Conservation (phyloP, 2,329 filamentous ascomycete genomes). For the Stemphylium beticola region DNA sequence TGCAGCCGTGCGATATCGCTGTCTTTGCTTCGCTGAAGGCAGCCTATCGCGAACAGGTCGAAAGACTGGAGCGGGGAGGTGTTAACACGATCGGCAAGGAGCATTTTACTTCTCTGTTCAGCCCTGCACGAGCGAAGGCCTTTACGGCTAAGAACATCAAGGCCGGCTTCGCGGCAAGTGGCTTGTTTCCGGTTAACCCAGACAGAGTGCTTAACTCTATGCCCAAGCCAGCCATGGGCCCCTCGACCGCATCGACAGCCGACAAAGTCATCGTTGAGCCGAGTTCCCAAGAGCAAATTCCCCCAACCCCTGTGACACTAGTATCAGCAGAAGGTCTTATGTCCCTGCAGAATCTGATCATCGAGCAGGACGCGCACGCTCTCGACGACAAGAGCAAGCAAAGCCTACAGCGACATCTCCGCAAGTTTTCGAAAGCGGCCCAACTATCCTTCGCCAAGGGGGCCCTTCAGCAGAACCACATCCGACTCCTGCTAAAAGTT, state of each 20-base stretch:
- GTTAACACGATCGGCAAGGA: too few relatives aligned
- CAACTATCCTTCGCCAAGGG: slow-evolving; percentile 26
- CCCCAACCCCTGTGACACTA: slow-evolving; percentile 31
- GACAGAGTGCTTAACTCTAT: slow-evolving; percentile 38
- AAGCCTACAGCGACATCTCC: slow-evolving; percentile 15
- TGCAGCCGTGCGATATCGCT: too few relatives aligned
- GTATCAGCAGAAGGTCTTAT: slow-evolving; percentile 23
- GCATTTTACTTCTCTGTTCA: too few relatives aligned
- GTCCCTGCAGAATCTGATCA: slow-evolving; percentile 23
- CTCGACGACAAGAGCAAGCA: too few relatives aligned
- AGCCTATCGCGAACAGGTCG: too few relatives aligned
- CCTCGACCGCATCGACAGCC: too few relatives aligned
- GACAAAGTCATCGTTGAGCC: not conserved
- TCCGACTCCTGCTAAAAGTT: slow-evolving; percentile 32
- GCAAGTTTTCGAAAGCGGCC: too few relatives aligned
- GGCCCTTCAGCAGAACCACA: slow-evolving; percentile 11
- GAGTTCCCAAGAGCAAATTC: slow-evolving; percentile 8
- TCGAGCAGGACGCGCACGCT: too few relatives aligned
- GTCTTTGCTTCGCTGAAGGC: too few relatives aligned
- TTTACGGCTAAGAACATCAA: slow-evolving; percentile 40
- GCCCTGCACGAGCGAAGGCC: too few relatives aligned
- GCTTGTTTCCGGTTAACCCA: slow-evolving; percentile 40
- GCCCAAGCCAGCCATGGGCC: slow-evolving; percentile 21
- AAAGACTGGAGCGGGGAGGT: too few relatives aligned
- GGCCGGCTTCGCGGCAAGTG: slow-evolving; percentile 29